Evolutionary conservation across 192 early-diverging fungal genomes (phyloP).

Genomic region (Chytriomyces sp.): DNA sequence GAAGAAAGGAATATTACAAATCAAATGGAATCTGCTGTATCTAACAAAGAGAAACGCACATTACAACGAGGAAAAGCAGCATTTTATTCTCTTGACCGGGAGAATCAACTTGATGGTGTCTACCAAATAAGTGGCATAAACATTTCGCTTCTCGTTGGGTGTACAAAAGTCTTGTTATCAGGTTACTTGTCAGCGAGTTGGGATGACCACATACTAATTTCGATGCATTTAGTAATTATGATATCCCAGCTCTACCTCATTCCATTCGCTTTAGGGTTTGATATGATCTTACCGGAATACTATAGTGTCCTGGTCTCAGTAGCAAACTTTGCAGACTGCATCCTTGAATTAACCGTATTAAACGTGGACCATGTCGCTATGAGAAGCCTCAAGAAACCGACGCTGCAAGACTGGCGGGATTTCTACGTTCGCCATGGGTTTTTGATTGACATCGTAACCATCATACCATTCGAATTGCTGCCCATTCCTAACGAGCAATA

Average conservation of each 20-base stretch:
- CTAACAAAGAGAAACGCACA: too few species aligned
- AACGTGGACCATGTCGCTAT: not conserved
- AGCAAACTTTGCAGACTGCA: not conserved
- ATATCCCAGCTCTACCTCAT: constrained; percentile 3
- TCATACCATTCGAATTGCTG: constrained; percentile 20
- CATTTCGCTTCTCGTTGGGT: too few species aligned
- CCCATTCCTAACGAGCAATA: not conserved
- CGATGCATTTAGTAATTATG: too few species aligned
- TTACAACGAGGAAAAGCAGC: too few species aligned
- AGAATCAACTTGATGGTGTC: too few species aligned
- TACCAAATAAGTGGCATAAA: too few species aligned
- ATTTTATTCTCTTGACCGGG: too few species aligned
- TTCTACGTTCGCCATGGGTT: not conserved
- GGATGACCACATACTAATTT: too few species aligned
- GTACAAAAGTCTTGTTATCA: too few species aligned
- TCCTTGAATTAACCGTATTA: not conserved
- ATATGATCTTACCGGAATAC: not conserved
- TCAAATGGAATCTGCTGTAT: too few species aligned
- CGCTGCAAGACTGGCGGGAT: not conserved
- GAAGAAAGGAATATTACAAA: too few species aligned
- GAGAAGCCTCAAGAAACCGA: not conserved
- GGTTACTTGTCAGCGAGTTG: too few species aligned
- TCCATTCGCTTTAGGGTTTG: constrained; percentile 15
- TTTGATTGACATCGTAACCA: not conserved
- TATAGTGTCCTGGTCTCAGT: not conserved